Evolutionary conservation across 1,284 basidiomycete genomes (phyloP).

Genomic region (Pseudozyma thailandica): DNA sequence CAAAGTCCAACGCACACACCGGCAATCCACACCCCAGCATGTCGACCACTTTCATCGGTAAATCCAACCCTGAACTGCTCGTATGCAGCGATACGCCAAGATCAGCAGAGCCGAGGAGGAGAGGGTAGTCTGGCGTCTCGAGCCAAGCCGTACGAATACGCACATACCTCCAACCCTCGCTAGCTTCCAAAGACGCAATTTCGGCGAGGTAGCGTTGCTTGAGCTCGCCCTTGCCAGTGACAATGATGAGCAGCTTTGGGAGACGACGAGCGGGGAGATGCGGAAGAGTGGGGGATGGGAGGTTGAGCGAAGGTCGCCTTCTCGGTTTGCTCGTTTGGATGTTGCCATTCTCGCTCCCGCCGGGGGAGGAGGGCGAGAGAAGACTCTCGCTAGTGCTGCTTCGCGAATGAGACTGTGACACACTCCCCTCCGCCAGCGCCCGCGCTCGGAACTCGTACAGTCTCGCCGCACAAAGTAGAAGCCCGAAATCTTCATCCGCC

Average conservation of each 20-base stretch:
- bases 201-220: conserved; percentile 78
- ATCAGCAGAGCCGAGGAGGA: conserved; percentile 79
- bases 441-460: conserved; percentile 76
- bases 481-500: conserved; percentile 91
- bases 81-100: conserved; percentile 90
- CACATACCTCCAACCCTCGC: conserved; percentile 81
- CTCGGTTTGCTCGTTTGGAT: conserved; percentile 34
- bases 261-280: conserved; percentile 35
- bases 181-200: conserved; percentile 73
- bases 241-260: conserved; percentile 74
- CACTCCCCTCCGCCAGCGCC: conserved; percentile 9
- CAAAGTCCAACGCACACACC: conserved; percentile 88
- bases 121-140: conserved; percentile 56
- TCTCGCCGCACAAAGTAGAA: conserved; percentile 71
- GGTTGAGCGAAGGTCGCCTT: conserved; percentile 35
- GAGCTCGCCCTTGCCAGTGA: conserved; percentile 92
- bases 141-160: conserved; percentile 73
- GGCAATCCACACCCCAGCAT: conserved; percentile 98
- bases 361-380: conserved; percentile 8
- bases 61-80: conserved; percentile 87
- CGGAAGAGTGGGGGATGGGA: conserved; percentile 31
- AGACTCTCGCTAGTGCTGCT: conserved; percentile 27
- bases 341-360: not conserved
- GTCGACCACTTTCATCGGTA: conserved; percentile 99
- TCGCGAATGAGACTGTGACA: conserved; percentile 6